Evolutionary conservation across 257 asterid species (phyloP).

Genomic region (Nicotiana undulata): DNA sequence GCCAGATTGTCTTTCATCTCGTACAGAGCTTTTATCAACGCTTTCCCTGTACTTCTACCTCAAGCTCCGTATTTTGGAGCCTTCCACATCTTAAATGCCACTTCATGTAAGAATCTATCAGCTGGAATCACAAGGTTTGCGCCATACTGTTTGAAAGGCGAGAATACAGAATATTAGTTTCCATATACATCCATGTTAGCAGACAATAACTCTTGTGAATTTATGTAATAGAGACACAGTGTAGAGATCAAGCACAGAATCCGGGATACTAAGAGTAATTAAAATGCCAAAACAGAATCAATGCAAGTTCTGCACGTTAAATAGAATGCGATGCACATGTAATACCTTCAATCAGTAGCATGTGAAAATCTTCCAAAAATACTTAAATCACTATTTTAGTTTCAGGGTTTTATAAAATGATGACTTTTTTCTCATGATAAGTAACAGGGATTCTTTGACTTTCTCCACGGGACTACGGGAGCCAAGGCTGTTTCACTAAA

Average conservation of each 20-base stretch:
- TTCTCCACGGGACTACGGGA: too few relatives aligned
- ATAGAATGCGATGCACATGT: too few relatives aligned
- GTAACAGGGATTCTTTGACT: too few relatives aligned
- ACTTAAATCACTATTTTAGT: too few relatives aligned
- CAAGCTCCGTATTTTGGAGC: conserved; percentile 97
- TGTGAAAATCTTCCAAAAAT: too few relatives aligned
- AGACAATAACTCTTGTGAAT: not conserved
- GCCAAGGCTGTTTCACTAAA: not conserved
- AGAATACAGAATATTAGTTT: not conserved
- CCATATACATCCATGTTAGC: not conserved
- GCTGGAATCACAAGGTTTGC: conserved; percentile 76
- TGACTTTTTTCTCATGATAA: too few relatives aligned
- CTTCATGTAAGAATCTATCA: conserved; percentile 79
- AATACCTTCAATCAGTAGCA: too few relatives aligned
- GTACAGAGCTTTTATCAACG: not conserved
- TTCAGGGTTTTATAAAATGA: too few relatives aligned
- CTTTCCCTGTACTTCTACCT: conserved; percentile 7
- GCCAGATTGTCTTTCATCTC: not conserved
- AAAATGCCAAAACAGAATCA: not conserved
- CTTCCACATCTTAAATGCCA: conserved; percentile 94
- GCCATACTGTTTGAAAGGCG: conserved; percentile 40
- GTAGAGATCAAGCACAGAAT: not conserved
- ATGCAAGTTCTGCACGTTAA: not conserved
- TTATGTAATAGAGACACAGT: not conserved
- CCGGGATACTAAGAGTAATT: not conserved